Evolutionary conservation across 768 basidiomycete species (phyloP), one percentile per base, ranked within the genome.

Genomic region (Neoboletus subvelutipes): DNA sequence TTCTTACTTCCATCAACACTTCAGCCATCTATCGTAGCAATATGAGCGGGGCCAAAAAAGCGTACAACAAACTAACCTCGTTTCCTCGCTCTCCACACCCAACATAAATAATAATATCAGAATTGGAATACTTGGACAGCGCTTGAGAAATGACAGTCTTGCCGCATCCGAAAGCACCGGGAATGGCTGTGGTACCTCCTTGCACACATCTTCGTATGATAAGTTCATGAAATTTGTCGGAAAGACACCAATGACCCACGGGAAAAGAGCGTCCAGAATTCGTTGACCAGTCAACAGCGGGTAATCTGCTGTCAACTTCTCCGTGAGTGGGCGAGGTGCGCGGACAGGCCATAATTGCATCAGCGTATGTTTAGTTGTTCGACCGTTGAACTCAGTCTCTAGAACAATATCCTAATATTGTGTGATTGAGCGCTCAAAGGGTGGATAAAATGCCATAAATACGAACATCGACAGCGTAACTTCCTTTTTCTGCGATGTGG

Each of bases 281-380:
- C 97, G 91, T 74, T 99, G 97, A 47, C 97, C 97, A 49, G 97
- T 99, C 36, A 94, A 77, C 18, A 99, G 80, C 42, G 97, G 97
- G 72, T 85, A 83, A 72, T 96, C 84, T 55, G 96, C 95, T 4
- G 90, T 95, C 67, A 90, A 83, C 76, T 98, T 98, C 77, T 98
- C 92, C n/a, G 91, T 78, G 28, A 94, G 90, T 12, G 97, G 97
- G 54, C 97, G 85, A 49, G 97, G 94, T 20, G 96, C 97, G 68
- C 97, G 92, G 59, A 99, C 97, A 62, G 97, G 97, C 97, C 97
- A 99, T 33, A 96, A 78, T 69, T 99, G 97, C 92, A 97, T 91
- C 85, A 99, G 87, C 18, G 90, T 87, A 72, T 98, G 96, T 66
- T 94, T 82, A 15, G 94, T 90, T 39, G 80, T 88, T 77, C 94